Percentiles rank a stretch among this genome's conserved stretches.
These are phyloP conservation scores for Furcasterigmium sp. DNA, from an alignment of 2,329 filamentous ascomycete species.

Conservation along the genomic window DNA sequence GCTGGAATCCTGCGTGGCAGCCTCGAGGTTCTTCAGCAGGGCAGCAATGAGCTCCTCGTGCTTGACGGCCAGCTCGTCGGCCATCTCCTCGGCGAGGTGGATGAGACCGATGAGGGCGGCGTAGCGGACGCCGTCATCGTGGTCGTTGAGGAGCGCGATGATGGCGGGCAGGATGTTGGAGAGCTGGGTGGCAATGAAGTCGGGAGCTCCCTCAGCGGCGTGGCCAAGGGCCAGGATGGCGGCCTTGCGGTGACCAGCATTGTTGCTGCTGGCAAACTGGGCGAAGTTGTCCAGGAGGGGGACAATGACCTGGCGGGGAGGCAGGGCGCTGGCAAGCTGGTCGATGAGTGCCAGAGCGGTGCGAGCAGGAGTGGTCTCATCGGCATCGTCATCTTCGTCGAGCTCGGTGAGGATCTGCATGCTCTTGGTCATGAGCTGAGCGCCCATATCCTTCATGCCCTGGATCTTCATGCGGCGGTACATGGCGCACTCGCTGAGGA, in stretches of 20 bases:
- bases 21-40: conserved; percentile 82
- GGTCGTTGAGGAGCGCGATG: conserved; percentile 76
- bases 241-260: conserved; percentile 79
- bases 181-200: conserved; percentile 94
- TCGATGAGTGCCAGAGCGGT: conserved; percentile 85
- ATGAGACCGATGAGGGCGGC: conserved; percentile 84
- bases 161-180: conserved; percentile 80
- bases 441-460: conserved; percentile 75
- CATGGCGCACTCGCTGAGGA: conserved; percentile 86
- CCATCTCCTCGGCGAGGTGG: conserved; percentile 86
- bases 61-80: conserved; percentile 81
- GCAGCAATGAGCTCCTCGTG: conserved; percentile 81
- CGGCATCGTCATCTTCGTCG: conserved; percentile 69
- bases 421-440: conserved; percentile 80
- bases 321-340: conserved; percentile 80
- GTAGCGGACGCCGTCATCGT: conserved; percentile 78
- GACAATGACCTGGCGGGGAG: conserved; percentile 89
- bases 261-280: conserved; percentile 67
- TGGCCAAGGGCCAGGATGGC: conserved; percentile 89
- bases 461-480: conserved; percentile 96
- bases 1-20: conserved; percentile 64
- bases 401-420: conserved; percentile 89
- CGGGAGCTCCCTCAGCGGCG: conserved; percentile 92
- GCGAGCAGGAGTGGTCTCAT: conserved; percentile 74
- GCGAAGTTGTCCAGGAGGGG: conserved; percentile 84